phyloP scores from a whole-genome alignment of 2,329 filamentous ascomycete species.

The Xylaria sp. region DNA sequence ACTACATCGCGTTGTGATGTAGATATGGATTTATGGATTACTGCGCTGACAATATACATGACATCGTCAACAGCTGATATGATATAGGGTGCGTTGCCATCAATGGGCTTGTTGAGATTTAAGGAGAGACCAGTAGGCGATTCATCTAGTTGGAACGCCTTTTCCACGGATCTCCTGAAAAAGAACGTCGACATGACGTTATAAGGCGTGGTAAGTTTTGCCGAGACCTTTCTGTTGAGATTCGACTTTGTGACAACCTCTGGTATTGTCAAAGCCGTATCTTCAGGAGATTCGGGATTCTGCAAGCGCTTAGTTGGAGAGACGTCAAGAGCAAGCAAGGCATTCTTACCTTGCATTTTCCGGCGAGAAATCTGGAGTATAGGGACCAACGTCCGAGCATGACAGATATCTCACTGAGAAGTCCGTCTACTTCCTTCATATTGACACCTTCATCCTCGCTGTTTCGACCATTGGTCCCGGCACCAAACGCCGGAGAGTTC shows the following conservation, averaged over 20 bases:
- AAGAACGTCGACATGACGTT: conserved; percentile 95
- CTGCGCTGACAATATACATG: conserved; percentile 97
- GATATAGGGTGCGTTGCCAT: conserved; percentile 83
- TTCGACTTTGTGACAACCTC: conserved; percentile 77
- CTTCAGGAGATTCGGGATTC: conserved; percentile 54
- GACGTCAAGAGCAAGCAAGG: conserved; percentile 16
- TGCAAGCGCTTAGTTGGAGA: conserved; percentile 41
- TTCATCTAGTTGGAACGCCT: conserved; percentile 96
- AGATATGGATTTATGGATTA: conserved; percentile 82
- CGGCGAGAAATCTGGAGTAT: conserved; percentile 85
- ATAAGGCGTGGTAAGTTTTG: conserved; percentile 77
- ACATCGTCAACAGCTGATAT: conserved; percentile 96
- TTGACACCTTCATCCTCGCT: conserved; percentile 93
- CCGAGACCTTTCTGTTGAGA: conserved; percentile 75
- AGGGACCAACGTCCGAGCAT: conserved; percentile 95
- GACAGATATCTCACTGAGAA: conserved; percentile 84
- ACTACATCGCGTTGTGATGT: conserved; percentile 83
- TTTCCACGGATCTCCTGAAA: conserved; percentile 93
- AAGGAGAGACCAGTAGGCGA: conserved; percentile 78
- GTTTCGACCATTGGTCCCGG: conserved; percentile 54
- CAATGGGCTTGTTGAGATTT: conserved; percentile 70
- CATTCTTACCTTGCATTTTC: conserved; percentile 75
- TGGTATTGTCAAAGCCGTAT: conserved; percentile 66
- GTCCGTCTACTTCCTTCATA: conserved; percentile 91
- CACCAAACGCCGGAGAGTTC: conserved; percentile 72